phyloP scores from a whole-genome alignment of 306 rosid genomes.

The Citrullus mucosospermus region DNA sequence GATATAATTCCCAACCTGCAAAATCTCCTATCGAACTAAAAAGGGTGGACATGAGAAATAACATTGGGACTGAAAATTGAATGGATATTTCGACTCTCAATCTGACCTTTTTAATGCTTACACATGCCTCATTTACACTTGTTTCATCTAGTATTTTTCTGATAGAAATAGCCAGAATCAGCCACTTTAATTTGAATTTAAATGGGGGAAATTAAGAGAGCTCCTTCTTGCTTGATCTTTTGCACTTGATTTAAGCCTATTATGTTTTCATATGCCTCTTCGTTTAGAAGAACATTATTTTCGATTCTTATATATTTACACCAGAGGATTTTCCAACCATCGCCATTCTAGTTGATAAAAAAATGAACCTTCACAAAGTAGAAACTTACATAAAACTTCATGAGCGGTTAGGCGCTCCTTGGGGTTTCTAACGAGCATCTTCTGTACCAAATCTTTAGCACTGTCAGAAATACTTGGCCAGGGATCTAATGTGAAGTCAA shows the following conservation, averaged over 20 bases:
- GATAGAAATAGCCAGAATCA: neutral
- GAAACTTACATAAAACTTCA: constrained; percentile 62
- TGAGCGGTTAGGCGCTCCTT: constrained; percentile 52
- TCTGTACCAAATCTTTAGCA: constrained; percentile 73
- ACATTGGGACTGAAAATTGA: too few species aligned
- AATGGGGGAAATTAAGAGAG: neutral
- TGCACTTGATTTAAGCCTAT: neutral
- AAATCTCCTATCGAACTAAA: neutral
- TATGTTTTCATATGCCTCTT: neutral
- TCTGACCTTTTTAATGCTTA: neutral
- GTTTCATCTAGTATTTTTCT: neutral
- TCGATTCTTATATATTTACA: neutral
- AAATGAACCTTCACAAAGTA: neutral
- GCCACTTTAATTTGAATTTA: neutral
- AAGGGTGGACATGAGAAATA: neutral
- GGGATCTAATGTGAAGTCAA: constrained; percentile 68
- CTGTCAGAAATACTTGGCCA: constrained; percentile 76
- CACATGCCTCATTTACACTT: neutral
- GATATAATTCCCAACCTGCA: neutral
- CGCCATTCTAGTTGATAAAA: neutral
- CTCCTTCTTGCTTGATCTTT: neutral
- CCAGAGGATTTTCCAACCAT: neutral
- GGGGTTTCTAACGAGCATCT: constrained; percentile 73
- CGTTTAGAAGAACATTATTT: neutral
- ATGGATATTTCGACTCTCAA: neutral